These are phyloP conservation scores for Dentipellis sp. DNA, from an alignment of 768 basidiomycete genomes.

Conservation along the genomic window DNA sequence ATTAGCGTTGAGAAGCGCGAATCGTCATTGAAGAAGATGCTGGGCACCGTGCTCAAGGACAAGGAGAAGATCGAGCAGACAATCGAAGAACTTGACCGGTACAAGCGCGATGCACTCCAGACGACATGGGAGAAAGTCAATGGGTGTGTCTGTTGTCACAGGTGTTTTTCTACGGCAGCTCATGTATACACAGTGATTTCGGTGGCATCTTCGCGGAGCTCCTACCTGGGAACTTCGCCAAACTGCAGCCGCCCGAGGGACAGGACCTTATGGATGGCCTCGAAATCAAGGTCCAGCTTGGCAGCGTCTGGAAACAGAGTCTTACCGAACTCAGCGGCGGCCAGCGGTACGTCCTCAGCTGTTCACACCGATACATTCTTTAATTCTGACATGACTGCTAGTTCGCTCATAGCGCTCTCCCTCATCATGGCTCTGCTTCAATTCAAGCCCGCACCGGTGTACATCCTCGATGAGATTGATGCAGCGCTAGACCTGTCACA, in stretches of 20 bases:
- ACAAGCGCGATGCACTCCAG: conserved; percentile 87
- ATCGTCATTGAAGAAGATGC: conserved; percentile 75
- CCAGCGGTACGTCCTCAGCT: conserved; percentile 57
- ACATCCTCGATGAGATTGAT: conserved; percentile 98
- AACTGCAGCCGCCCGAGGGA: conserved; percentile 87
- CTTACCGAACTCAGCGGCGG: conserved; percentile 96
- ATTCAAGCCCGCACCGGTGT: conserved; percentile 99
- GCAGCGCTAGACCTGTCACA: conserved; percentile 94
- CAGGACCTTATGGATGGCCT: conserved; percentile 91
- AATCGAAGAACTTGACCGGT: conserved; percentile 85
- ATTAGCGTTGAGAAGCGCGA: conserved; percentile 91
- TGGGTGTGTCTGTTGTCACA: conserved; percentile 38
- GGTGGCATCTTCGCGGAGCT: conserved; percentile 94
- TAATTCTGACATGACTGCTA: conserved; percentile 21
- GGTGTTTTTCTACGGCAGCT: not conserved
- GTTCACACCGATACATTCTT: not conserved
- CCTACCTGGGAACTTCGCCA: conserved; percentile 93
- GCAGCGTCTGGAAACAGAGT: conserved; percentile 95
- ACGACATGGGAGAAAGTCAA: conserved; percentile 98
- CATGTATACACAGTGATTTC: conserved; percentile 63
- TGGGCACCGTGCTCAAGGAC: conserved; percentile 81
- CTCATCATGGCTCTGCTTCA: conserved; percentile 99
- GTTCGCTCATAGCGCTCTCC: conserved; percentile 94
- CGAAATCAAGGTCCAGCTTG: conserved; percentile 94
- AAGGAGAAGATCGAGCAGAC: conserved; percentile 93